Evolutionary conservation across 805 yeast genomes (phyloP).

Genomic region (Schizosaccharomyces octosporus): DNA sequence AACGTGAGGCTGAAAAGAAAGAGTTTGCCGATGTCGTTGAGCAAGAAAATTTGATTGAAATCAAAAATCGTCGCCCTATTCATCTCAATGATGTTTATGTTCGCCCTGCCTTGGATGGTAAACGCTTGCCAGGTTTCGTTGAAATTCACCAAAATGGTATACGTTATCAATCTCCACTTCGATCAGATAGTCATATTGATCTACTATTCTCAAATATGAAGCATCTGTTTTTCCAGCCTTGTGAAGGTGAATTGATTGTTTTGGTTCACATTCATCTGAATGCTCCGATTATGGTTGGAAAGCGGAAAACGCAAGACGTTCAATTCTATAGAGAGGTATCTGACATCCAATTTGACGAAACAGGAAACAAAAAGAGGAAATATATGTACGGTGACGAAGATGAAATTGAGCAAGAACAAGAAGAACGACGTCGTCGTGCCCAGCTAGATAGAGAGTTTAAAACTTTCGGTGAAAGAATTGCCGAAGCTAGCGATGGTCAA

Average conservation of each 20-base stretch:
- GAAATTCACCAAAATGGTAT: conserved; percentile 91
- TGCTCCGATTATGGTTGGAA: conserved; percentile 83
- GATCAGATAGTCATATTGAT: conserved; percentile 70
- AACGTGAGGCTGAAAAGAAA: conserved; percentile 73
- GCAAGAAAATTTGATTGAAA: conserved; percentile 68
- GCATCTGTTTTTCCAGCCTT: conserved; percentile 85
- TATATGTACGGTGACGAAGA: conserved; percentile 90
- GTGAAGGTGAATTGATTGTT: conserved; percentile 81
- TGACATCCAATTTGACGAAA: conserved; percentile 87
- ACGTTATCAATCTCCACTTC: conserved; percentile 66
- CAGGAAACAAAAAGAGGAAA: conserved; percentile 75
- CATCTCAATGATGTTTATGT: conserved; percentile 71
- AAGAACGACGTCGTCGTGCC: conserved; percentile 79
- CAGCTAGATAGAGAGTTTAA: conserved; percentile 79
- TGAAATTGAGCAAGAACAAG: conserved; percentile 94
- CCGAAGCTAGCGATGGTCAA: conserved; percentile 64
- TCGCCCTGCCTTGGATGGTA: conserved; percentile 93
- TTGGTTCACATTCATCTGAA: conserved; percentile 79
- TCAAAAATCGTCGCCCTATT: conserved; percentile 60
- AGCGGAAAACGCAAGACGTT: conserved; percentile 80
- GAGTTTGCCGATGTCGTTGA: conserved; percentile 83
- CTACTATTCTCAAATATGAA: conserved; percentile 72
- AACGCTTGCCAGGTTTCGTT: conserved; percentile 72
- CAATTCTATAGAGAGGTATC: conserved; percentile 94
- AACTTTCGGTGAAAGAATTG: conserved; percentile 67